Evolutionary conservation across 305 asterid genomes (phyloP).

Genomic region (Fraxinus albicans): DNA sequence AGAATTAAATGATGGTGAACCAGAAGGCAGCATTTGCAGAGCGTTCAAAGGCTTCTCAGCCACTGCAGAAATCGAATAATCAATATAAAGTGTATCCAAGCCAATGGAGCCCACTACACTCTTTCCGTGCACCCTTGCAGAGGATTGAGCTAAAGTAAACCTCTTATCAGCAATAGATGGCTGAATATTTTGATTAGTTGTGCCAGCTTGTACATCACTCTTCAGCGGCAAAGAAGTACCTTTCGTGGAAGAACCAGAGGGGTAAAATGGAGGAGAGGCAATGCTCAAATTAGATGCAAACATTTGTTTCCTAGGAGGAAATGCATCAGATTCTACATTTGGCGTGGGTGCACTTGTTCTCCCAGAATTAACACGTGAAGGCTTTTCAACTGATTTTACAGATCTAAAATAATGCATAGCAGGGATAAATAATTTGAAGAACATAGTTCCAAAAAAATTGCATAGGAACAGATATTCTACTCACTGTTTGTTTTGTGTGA

Average conservation of each 20-base stretch:
- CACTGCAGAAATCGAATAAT: constrained; percentile 49
- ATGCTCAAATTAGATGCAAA: constrained; percentile 78
- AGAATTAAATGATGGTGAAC: constrained; percentile 40
- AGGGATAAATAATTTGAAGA: constrained; percentile 7
- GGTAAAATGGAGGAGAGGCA: constrained; percentile 99
- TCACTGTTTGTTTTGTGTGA: constrained; percentile 63
- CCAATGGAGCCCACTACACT: constrained; percentile 53
- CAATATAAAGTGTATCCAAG: constrained; percentile 53
- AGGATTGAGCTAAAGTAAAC: constrained; percentile 40
- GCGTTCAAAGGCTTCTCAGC: constrained; percentile 50
- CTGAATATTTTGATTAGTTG: constrained; percentile 43
- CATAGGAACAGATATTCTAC: constrained; percentile 25
- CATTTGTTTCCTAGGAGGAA: constrained; percentile 51
- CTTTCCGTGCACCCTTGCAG: constrained; percentile 52
- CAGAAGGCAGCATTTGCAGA: constrained; percentile 44
- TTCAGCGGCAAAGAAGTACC: constrained; percentile 44
- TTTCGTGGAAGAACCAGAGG: constrained; percentile 74
- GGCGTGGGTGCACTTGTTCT: constrained; percentile 49
- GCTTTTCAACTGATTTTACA: constrained; percentile 58
- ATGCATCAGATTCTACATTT: constrained; percentile 45
- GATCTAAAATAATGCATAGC: constrained; percentile 41
- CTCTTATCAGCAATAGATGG: constrained; percentile 41
- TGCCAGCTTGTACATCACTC: constrained; percentile 53
- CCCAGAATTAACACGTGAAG: constrained; percentile 40
- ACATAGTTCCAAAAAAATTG: not conserved